Base-by-base conservation (phyloP, 2,329 filamentous ascomycete species). In the Chaetomium globosum region DNA sequence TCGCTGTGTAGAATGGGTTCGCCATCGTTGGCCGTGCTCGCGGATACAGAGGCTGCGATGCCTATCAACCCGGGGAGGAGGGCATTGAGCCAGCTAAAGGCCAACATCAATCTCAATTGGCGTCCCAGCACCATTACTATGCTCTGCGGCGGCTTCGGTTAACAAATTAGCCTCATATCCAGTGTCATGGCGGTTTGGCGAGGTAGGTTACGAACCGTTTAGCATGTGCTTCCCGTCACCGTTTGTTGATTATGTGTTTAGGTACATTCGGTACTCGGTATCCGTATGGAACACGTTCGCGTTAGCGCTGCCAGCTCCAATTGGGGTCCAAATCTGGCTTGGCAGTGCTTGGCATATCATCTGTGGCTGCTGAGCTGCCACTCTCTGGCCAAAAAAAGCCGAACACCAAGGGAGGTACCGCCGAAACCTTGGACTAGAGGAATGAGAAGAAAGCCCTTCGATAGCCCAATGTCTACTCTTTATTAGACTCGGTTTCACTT, bases 1-100 rank as follows among this genome's bases (percentile, higher is more conserved):
- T 86, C 83, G 67, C 75, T 77, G 52, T 78, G 80, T 46, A 85
- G 73, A 61, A 84, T 77, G 51, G 77, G 76, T 68, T 72, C 75
- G 65, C 71, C 73, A 28, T 70, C 68, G 3, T 65, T 59, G 21
- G 66, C 63, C n/a, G 65, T 70, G 13, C 46, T 54, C 2, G 52
- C 55, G 2, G 65, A 13, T 9, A 54, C 49, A 2, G 39, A 12
- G 13, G 16, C 26, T 26, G 52, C 53, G 19, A 53, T n/a, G 13
- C 63, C 51, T n/a, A 58, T 69, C 9, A 58, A 69, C 56, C 4
- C 55, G 61, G 57, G 53, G 13, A 69, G 63, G 60, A 72, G 57
- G 51, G 67, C 65, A 60, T 68, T 69, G 65, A 71, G 69, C 63
- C 70, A 69, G 39, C 69, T 57, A 56, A 72, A 51, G 53, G 71